phyloP scores from a whole-genome alignment of 2,329 filamentous ascomycete genomes.

The Cryphonectria naterciae region DNA sequence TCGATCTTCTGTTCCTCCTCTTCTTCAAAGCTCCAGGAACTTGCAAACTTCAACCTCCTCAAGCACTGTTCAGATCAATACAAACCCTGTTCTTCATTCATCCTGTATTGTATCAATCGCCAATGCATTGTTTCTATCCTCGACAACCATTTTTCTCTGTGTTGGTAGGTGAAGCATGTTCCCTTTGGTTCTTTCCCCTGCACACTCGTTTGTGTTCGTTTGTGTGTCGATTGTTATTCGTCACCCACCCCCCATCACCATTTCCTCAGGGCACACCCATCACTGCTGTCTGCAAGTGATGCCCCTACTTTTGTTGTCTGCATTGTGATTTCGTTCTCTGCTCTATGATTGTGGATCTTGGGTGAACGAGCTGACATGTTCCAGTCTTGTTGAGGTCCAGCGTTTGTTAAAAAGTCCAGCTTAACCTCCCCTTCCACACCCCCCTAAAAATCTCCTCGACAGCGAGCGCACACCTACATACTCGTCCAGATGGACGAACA shows the following conservation, averaged over 20 bases:
- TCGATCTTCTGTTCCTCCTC: slow-evolving; percentile 14
- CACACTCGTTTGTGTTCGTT: background rate
- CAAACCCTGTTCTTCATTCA: background rate
- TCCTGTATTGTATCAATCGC: background rate
- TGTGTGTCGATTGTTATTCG: background rate
- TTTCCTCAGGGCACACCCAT: background rate
- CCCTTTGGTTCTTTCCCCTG: background rate
- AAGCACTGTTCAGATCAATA: background rate
- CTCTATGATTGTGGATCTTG: background rate
- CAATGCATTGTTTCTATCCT: slow-evolving; percentile 14
- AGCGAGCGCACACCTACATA: background rate
- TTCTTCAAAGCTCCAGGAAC: slow-evolving; percentile 6
- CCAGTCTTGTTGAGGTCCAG: slow-evolving; percentile 24
- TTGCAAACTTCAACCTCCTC: background rate
- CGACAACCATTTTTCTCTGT: slow-evolving; percentile 2
- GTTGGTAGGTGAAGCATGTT: slow-evolving; percentile 8
- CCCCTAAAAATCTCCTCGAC: slow-evolving; percentile 2
- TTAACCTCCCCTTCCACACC: background rate
- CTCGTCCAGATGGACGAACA: slow-evolving; percentile 47
- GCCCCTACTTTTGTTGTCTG: too few relatives aligned
- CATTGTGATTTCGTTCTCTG: background rate
- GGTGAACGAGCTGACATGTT: slow-evolving; percentile 16
- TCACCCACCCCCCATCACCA: background rate
- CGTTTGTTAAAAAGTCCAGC: background rate
- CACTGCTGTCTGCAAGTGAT: background rate